Percentiles rank a stretch among this genome's conserved stretches.
These are phyloP conservation scores for Peniophora sp. DNA, from an alignment of 1,284 basidiomycete species.

Conservation along the genomic window DNA sequence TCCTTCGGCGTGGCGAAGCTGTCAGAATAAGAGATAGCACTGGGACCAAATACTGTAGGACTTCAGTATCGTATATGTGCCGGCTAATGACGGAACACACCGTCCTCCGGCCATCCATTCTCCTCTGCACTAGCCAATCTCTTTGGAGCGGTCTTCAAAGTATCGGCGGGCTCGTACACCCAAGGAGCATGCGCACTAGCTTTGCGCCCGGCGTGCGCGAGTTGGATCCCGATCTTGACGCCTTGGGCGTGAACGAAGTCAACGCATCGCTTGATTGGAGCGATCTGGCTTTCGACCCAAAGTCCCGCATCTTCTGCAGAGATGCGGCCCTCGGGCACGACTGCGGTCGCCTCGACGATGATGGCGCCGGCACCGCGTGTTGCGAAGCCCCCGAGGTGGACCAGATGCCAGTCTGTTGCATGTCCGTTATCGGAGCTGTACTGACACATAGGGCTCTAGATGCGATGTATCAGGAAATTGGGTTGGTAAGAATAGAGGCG, in stretches of 20 bases:
- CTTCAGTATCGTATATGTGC: neutral
- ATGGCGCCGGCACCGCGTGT: slow-evolving; percentile 57
- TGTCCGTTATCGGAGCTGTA: slow-evolving; percentile 69
- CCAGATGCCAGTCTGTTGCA: slow-evolving; percentile 74
- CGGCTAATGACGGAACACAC: slow-evolving; percentile 10
- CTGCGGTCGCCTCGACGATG: slow-evolving; percentile 50
- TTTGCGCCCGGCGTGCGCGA: slow-evolving; percentile 78
- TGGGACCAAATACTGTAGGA: slow-evolving; percentile 36
- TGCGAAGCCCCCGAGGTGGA: slow-evolving; percentile 53
- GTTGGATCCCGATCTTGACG: slow-evolving; percentile 70
- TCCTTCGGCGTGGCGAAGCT: slow-evolving; percentile 42
- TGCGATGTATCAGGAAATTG: neutral
- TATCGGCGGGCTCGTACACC: slow-evolving; percentile 30
- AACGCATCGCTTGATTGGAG: slow-evolving; percentile 60
- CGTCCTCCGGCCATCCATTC: slow-evolving; percentile 67
- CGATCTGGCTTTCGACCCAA: slow-evolving; percentile 73
- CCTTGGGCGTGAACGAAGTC: slow-evolving; percentile 70
- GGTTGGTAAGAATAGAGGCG: neutral
- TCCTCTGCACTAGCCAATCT: slow-evolving; percentile 34
- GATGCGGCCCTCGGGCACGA: slow-evolving; percentile 57
- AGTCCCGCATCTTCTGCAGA: slow-evolving; percentile 52
- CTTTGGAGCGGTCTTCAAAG: slow-evolving; percentile 14
- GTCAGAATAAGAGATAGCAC: slow-evolving; percentile 41
- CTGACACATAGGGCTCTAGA: slow-evolving; percentile 70
- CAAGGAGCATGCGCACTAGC: slow-evolving; percentile 52